A percentile compares a stretch with the other conserved stretches of the same genome.
Evolutionary conservation across 148 eudicot species (phyloP).

Genomic region (Arctostaphylos glauca): DNA sequence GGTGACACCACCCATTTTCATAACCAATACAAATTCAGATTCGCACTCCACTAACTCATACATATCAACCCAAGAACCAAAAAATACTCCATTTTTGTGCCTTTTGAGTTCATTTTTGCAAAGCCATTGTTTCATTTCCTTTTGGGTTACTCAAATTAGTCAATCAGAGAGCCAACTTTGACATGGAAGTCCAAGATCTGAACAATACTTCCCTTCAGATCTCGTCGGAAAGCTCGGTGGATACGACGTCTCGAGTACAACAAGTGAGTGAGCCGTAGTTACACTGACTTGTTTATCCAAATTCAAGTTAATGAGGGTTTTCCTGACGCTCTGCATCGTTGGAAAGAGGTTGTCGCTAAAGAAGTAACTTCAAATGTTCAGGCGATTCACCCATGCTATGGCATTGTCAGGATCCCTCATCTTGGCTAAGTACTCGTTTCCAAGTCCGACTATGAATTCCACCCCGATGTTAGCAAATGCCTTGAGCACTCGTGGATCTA

Average conservation of each 20-base stretch:
- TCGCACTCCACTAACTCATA: neutral
- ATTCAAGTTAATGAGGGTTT: constrained; percentile 40
- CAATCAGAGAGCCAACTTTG: constrained; percentile 49
- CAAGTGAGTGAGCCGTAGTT: constrained; percentile 74
- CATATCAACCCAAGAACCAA: neutral
- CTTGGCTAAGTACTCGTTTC: constrained; percentile 47
- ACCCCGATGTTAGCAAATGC: constrained; percentile 80
- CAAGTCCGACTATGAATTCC: constrained; percentile 58
- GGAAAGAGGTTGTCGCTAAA: constrained; percentile 53
- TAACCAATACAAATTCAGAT: neutral
- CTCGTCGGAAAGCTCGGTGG: constrained; percentile 70
- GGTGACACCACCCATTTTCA: neutral
- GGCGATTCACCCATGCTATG: constrained; percentile 67
- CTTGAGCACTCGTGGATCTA: constrained; percentile 67
- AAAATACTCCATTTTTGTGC: neutral
- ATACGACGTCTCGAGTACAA: constrained; percentile 59
- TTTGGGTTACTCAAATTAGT: neutral
- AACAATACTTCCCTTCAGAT: constrained; percentile 40
- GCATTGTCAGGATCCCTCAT: constrained; percentile 56
- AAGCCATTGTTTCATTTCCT: neutral
- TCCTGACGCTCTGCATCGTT: constrained; percentile 64
- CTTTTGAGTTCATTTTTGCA: neutral
- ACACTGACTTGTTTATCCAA: constrained; percentile 53
- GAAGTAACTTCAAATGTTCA: constrained; percentile 52
- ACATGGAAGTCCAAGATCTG: constrained; percentile 56